Conservation (phyloP, 2,329 filamentous ascomycete species). For the Diaporthe amygdali region DNA sequence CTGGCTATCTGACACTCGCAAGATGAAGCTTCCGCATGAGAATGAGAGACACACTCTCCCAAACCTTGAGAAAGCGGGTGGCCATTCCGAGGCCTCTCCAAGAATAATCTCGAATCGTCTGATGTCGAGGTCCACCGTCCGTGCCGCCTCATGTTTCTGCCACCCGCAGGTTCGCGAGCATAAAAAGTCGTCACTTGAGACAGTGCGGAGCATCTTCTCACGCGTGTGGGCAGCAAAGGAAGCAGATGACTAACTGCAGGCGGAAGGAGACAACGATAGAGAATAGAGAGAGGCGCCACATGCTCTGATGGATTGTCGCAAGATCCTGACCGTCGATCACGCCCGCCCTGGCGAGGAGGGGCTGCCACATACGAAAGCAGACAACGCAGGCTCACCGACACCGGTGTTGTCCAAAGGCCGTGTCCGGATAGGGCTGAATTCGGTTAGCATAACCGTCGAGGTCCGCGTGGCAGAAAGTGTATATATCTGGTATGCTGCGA, state of each 20-base stretch:
- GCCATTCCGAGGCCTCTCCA: background rate
- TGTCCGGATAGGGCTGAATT: slow-evolving; percentile 5
- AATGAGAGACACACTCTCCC: background rate
- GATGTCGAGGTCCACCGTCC: slow-evolving; percentile 7
- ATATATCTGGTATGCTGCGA: background rate
- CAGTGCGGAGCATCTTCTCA: background rate
- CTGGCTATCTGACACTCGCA: background rate
- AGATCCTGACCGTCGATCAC: slow-evolving; percentile 1
- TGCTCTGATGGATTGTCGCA: background rate
- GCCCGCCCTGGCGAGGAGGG: background rate
- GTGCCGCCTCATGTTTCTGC: background rate
- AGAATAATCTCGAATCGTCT: background rate
- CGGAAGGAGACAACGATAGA: background rate
- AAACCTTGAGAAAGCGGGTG: background rate
- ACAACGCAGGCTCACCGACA: background rate
- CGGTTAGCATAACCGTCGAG: background rate
- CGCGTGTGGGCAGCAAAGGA: no score
- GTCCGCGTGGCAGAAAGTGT: background rate
- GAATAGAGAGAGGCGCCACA: background rate
- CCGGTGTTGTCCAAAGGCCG: background rate
- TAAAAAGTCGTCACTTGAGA: slow-evolving; percentile 7
- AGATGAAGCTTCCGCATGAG: background rate
- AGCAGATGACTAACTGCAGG: no score
- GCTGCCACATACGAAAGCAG: background rate
- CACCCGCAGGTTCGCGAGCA: background rate